Evolutionary conservation across 805 yeast species (phyloP), one percentile per base, ranked within the genome.

Genomic region (Barnettozyma wickerhamii): DNA sequence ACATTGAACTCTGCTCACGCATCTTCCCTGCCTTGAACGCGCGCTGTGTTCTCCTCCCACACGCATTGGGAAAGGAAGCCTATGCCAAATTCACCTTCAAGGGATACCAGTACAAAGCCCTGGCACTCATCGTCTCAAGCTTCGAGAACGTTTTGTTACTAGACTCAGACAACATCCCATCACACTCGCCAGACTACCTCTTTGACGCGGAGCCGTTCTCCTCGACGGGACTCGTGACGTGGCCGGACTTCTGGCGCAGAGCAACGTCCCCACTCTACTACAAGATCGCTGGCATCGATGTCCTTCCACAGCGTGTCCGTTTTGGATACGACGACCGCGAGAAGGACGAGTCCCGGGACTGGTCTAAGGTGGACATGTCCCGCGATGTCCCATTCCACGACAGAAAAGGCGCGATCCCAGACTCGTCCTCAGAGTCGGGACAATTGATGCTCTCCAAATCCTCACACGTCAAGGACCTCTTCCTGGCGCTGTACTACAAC

Each of bases 221-320:
- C 14, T 58, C 69, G 10, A 63, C 68, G 43, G 77, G 81, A 43
- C 62, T 77, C 58, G 62, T 80, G 19, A 59, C 79, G 19, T 87
- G 95, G 91, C 95, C 95, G 2, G 96, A 87, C 61, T 87, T 80
- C 59, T 87, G 95, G 95, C 75, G 81, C 59, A 72, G 95, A 49
- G 79, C 90, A 6, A 84, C 90, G 1, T 75, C 85, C 1, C 95
- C 95, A 6, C 64, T 65, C 29, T 82, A 74, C 52, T 87, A 83
- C 60, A 74, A 76, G 23, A 78, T 87, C 48, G 86, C 86, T 0
- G 84, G 78, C 3, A 65, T 78, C 12, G 50, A 64, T 37, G 64
- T 78, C 2, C 38, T 81, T 4, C 39, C 62, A 2, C 59, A 50
- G 60, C 66, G 72, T 24, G 60, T 61, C 7, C 53, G 70, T 32